phyloP scores from a whole-genome alignment of 345 rosid species.

The Euphorbia peplus region DNA sequence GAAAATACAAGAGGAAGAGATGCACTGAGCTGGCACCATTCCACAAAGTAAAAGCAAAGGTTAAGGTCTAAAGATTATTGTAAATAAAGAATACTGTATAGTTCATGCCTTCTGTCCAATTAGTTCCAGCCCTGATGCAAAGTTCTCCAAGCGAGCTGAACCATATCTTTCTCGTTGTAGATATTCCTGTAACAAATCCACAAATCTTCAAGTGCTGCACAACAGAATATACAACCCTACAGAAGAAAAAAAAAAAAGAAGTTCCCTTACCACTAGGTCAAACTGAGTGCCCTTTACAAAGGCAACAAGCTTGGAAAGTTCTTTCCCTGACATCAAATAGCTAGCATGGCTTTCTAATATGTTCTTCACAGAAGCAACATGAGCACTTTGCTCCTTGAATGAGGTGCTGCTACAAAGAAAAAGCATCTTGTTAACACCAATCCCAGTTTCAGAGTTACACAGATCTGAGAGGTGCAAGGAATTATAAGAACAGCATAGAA shows the following conservation, averaged over 20 bases:
- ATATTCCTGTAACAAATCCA: constrained; percentile 62
- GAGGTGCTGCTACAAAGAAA: constrained; percentile 50
- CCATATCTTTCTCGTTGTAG: constrained; percentile 91
- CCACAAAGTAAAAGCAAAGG: background rate
- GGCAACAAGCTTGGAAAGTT: constrained; percentile 96
- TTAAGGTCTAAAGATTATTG: background rate
- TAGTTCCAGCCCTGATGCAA: constrained; percentile 86
- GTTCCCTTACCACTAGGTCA: constrained; percentile 81
- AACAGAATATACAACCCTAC: constrained; percentile 5
- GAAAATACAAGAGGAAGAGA: background rate
- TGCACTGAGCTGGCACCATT: background rate
- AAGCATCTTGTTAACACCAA: constrained; percentile 9
- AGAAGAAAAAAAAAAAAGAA: background rate
- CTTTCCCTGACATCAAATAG: constrained; percentile 94
- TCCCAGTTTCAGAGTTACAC: background rate
- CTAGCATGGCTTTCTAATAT: constrained; percentile 94
- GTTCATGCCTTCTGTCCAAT: constrained; percentile 72
- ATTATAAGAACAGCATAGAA: constrained; percentile 11
- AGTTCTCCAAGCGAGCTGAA: constrained; percentile 83
- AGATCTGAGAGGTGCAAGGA: constrained; percentile 7
- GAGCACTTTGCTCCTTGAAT: constrained; percentile 85
- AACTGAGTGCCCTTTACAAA: constrained; percentile 99
- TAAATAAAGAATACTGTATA: too few relatives aligned
- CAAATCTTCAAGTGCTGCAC: constrained; percentile 6
- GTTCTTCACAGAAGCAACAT: constrained; percentile 81